phyloP scores from a whole-genome alignment of 768 basidiomycete genomes.

The Rubroboletus pulcherrimus region DNA sequence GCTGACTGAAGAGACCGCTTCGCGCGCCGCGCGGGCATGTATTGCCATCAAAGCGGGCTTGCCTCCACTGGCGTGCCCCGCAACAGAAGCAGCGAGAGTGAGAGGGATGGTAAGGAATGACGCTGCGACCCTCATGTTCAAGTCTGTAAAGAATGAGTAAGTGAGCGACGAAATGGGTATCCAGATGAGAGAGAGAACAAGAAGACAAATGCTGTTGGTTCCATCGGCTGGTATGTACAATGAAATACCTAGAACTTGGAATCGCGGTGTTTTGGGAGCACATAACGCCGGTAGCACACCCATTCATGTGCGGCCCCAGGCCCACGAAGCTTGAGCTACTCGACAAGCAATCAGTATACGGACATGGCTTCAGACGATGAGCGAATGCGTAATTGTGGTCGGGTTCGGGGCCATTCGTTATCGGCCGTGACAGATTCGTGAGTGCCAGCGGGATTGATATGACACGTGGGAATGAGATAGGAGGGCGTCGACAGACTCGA shows the following conservation, averaged over 20 bases:
- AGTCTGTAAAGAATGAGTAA: neutral
- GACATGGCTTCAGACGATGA: neutral
- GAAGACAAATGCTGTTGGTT: neutral
- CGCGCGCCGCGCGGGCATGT: neutral
- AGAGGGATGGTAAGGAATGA: neutral
- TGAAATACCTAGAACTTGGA: neutral
- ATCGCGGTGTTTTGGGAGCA: neutral
- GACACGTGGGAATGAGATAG: too few species aligned
- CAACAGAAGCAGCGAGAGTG: neutral
- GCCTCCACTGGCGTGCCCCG: neutral
- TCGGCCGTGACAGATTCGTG: too few species aligned
- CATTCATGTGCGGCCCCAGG: neutral
- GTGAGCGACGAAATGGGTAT: neutral
- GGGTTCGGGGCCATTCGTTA: too few species aligned
- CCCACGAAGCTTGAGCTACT: neutral
- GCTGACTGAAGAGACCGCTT: neutral
- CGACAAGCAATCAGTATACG: neutral
- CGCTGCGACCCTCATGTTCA: neutral
- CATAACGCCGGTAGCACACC: neutral
- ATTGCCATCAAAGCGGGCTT: slow-evolving; percentile 3
- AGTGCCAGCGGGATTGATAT: too few species aligned
- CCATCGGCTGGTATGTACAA: neutral
- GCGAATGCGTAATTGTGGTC: too few species aligned
- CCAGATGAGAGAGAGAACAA: neutral
- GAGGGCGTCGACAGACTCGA: too few species aligned